phyloP scores from a whole-genome alignment of 2,329 filamentous ascomycete genomes.

The Thielaviopsis ethacetica region DNA sequence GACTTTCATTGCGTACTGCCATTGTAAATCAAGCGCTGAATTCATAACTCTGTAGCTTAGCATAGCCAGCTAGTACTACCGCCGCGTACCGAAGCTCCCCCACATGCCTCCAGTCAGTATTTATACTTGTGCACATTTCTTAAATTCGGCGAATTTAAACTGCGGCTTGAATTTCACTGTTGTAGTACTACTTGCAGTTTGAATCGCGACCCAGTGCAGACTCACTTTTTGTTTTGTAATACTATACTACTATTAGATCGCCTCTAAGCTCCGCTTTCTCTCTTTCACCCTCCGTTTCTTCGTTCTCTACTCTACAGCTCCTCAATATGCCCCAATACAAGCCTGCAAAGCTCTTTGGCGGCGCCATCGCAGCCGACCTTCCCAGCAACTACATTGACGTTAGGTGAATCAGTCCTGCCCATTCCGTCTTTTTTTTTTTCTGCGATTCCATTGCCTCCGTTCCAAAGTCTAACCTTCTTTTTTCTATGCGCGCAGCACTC shows the following conservation, averaged over 20 bases:
- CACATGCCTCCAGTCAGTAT: too few species aligned
- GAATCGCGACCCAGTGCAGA: too few species aligned
- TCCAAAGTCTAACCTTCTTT: slow-evolving; percentile 7
- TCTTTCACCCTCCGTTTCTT: not conserved
- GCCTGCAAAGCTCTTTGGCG: slow-evolving; percentile 50
- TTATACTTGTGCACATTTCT: not conserved
- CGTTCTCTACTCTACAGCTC: not conserved
- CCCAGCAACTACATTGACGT: slow-evolving; percentile 55
- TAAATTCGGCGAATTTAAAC: too few species aligned
- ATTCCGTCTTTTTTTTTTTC: slow-evolving; percentile 3
- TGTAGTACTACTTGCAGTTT: too few species aligned
- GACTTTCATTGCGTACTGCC: not conserved
- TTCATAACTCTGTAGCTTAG: too few species aligned
- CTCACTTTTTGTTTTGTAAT: not conserved
- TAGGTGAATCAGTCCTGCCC: slow-evolving; percentile 33
- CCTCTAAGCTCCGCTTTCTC: too few species aligned
- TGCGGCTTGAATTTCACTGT: too few species aligned
- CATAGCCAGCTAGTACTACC: too few species aligned
- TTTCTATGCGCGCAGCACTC: slow-evolving; percentile 35
- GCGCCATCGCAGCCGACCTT: slow-evolving; percentile 52
- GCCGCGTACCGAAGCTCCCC: too few species aligned
- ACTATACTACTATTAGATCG: not conserved
- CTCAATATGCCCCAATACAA: slow-evolving; percentile 36
- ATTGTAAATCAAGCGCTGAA: too few species aligned
- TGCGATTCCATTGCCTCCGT: not conserved